Conservation (phyloP, 345 rosid species). For the Adansonia digitata region DNA sequence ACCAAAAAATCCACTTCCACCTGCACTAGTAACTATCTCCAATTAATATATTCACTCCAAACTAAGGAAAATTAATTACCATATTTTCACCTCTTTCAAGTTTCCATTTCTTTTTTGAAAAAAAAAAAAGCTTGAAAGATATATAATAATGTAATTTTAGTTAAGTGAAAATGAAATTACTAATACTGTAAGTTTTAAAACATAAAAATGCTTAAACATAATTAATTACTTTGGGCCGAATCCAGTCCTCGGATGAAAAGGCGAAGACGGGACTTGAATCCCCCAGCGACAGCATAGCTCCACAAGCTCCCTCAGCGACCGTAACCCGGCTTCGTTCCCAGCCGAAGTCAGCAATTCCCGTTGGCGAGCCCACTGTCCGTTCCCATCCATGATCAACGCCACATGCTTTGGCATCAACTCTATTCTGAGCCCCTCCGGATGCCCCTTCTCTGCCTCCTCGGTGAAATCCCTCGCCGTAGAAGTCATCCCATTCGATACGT, state of each 20-base stretch:
- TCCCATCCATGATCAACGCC: conserved; percentile 84
- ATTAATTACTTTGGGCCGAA: conserved; percentile 51
- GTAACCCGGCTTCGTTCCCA: conserved; percentile 67
- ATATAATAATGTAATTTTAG: no score
- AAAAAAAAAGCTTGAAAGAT: no score
- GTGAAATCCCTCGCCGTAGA: no score
- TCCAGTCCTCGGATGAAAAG: conserved; percentile 75
- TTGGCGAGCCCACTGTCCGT: conserved; percentile 65
- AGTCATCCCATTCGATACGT: not conserved
- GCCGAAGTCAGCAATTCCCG: conserved; percentile 41
- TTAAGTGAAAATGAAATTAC: no score
- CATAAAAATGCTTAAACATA: no score
- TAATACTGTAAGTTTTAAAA: no score
- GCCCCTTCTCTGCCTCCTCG: conserved; percentile 25
- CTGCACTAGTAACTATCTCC: conserved; percentile 22
- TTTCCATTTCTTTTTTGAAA: no score
- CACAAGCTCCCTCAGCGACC: conserved; percentile 50
- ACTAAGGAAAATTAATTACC: no score
- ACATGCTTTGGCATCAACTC: conserved; percentile 72
- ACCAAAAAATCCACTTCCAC: conserved; percentile 62
- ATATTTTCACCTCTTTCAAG: no score
- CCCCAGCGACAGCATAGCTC: conserved; percentile 55
- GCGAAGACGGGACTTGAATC: conserved; percentile 72
- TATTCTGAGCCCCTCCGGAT: conserved; percentile 43
- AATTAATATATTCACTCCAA: not conserved